Evolutionary conservation across 2,329 filamentous ascomycete genomes (phyloP).

Genomic region (Ascochyta pisi): DNA sequence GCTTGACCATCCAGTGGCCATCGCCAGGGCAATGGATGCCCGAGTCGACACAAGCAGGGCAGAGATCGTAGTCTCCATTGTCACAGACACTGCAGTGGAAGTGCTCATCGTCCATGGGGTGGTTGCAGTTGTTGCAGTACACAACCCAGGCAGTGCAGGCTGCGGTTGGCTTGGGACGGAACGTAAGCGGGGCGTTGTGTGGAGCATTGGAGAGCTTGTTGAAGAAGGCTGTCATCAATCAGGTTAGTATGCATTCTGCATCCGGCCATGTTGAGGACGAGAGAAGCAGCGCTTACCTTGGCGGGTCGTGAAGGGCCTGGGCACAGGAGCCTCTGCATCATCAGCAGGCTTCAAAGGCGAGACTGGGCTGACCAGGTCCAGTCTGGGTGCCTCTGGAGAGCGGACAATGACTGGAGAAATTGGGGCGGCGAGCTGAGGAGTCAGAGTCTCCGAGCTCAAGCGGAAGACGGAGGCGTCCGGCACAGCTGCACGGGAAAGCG

Average conservation of each 20-base stretch:
- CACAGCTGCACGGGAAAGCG: conserved; percentile 12
- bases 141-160: conserved; percentile 72
- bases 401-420: conserved; percentile 39
- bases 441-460: conserved; percentile 38
- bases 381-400: conserved; percentile 31
- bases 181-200: conserved; percentile 40
- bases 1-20: conserved; percentile 94
- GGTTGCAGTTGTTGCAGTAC: conserved; percentile 91
- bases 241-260: conserved; percentile 17
- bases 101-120: conserved; percentile 78
- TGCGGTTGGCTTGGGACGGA: conserved; percentile 50
- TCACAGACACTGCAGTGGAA: conserved; percentile 96
- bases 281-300: conserved; percentile 35
- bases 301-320: conserved; percentile 48
- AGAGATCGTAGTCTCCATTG: conserved; percentile 92
- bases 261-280: background rate
- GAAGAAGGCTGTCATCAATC: conserved; percentile 35
- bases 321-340: conserved; percentile 51
- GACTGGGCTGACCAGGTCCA: conserved; percentile 30
- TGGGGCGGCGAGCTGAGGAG: conserved; percentile 29
- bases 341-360: conserved; percentile 31
- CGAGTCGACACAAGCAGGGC: conserved; percentile 75
- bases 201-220: conserved; percentile 38
- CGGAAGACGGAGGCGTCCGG: conserved; percentile 32
- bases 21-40: conserved; percentile 80